Evolutionary conservation across 345 rosid species (phyloP).

Genomic region (Limnanthes douglasii): DNA sequence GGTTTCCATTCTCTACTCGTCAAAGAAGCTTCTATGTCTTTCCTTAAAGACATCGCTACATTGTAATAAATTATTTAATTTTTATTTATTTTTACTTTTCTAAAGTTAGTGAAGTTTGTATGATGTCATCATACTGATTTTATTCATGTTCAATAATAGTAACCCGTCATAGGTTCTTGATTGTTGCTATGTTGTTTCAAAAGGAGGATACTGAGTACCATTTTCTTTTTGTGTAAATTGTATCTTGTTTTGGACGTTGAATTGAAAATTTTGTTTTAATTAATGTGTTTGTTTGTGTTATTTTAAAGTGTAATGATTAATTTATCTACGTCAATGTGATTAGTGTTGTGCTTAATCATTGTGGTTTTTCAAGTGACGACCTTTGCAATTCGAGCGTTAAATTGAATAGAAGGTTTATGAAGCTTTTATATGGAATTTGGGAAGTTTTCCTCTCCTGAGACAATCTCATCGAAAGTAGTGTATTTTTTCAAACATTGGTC

Average conservation of each 20-base stretch:
- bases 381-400: slow-evolving; percentile 48
- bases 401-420: slow-evolving; percentile 45
- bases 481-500: too few species aligned
- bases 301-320: slow-evolving; percentile 2
- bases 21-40: slow-evolving; percentile 69
- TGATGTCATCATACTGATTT: background rate
- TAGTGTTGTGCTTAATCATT: slow-evolving; percentile 83
- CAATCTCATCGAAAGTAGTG: slow-evolving; percentile 78
- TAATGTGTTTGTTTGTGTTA: background rate
- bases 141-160: slow-evolving; percentile 19
- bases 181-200: slow-evolving; percentile 68
- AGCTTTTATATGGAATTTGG: slow-evolving; percentile 69
- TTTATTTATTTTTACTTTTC: too few species aligned
- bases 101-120: slow-evolving; percentile 4
- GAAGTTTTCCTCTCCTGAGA: slow-evolving; percentile 82
- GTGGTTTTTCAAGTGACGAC: slow-evolving; percentile 95
- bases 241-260: background rate
- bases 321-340: slow-evolving; percentile 7
- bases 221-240: slow-evolving; percentile 1
- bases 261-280: background rate
- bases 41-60: slow-evolving; percentile 61
- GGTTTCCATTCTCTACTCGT: slow-evolving; percentile 32
- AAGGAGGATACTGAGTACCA: slow-evolving; percentile 78
- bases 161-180: slow-evolving; percentile 90
- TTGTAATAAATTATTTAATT: slow-evolving; percentile 25